phyloP scores from a whole-genome alignment of 805 yeast species.

The Candida corydali region DNA sequence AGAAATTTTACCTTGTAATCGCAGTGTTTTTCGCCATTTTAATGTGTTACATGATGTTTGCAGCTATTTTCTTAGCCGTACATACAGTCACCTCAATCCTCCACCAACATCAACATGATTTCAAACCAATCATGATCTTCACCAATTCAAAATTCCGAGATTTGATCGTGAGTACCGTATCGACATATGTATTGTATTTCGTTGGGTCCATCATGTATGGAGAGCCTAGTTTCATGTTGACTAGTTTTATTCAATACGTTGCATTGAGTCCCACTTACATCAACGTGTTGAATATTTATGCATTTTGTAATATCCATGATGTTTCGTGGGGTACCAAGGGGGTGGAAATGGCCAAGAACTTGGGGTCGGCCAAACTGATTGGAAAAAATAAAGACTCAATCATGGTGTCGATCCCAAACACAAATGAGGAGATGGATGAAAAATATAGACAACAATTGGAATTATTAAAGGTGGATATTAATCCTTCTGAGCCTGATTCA shows the following conservation, averaged over 20 bases:
- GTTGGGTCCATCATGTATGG: conserved; percentile 75
- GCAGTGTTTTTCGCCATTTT: conserved; percentile 78
- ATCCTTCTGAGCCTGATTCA: conserved; percentile 21
- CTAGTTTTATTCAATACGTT: conserved; percentile 80
- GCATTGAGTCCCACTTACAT: conserved; percentile 84
- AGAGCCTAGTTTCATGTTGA: conserved; percentile 91
- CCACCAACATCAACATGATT: conserved; percentile 37
- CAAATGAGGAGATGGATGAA: conserved; percentile 69
- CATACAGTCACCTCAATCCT: conserved; percentile 60
- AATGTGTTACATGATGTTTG: conserved; percentile 86
- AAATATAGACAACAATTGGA: conserved; percentile 64
- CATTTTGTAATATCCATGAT: conserved; percentile 94
- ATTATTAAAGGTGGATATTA: conserved; percentile 37
- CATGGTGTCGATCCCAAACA: conserved; percentile 53
- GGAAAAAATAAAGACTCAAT: conserved; percentile 33
- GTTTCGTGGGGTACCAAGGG: conserved; percentile 98
- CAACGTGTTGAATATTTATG: conserved; percentile 88
- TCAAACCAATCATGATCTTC: conserved; percentile 47
- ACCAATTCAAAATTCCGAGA: conserved; percentile 76
- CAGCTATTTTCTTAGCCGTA: conserved; percentile 77
- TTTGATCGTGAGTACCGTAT: conserved; percentile 75
- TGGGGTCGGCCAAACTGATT: conserved; percentile 77
- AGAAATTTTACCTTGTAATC: conserved; percentile 67
- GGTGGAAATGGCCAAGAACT: conserved; percentile 57
- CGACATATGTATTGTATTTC: conserved; percentile 80